Evolutionary conservation across 2,329 filamentous ascomycete species (phyloP).

Genomic region (Trichoderma guizhouense): DNA sequence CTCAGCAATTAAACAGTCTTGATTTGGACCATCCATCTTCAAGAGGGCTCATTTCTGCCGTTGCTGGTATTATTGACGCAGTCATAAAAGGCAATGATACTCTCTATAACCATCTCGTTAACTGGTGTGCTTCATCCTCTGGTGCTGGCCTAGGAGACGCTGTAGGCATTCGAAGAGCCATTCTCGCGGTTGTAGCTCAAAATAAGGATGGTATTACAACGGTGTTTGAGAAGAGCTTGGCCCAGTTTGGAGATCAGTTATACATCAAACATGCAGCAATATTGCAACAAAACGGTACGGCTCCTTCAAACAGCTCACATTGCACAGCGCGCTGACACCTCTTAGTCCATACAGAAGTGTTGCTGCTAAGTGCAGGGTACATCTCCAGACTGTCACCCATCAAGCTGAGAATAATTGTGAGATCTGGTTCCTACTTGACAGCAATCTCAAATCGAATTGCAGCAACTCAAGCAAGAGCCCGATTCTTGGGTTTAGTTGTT

Average conservation of each 20-base stretch:
- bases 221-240: slow-evolving; percentile 65
- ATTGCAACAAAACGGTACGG: slow-evolving; percentile 80
- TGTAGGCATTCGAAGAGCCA: slow-evolving; percentile 64
- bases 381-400: slow-evolving; percentile 63
- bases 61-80: slow-evolving; percentile 53
- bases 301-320: no score
- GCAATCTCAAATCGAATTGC: slow-evolving; percentile 82
- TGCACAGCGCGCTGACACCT: slow-evolving; percentile 23
- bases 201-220: slow-evolving; percentile 49
- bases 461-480: slow-evolving; percentile 68
- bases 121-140: slow-evolving; percentile 63
- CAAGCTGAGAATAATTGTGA: slow-evolving; percentile 65
- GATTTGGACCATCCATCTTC: slow-evolving; percentile 31
- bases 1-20: slow-evolving; percentile 41
- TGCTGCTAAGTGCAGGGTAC: slow-evolving; percentile 76
- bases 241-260: slow-evolving; percentile 77
- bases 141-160: slow-evolving; percentile 63
- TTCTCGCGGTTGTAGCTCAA: slow-evolving; percentile 55
- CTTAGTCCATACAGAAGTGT: slow-evolving; percentile 71
- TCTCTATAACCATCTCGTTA: slow-evolving; percentile 53
- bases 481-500: slow-evolving; percentile 84
- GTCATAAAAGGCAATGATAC: slow-evolving; percentile 47
- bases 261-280: slow-evolving; percentile 82
- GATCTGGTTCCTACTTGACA: slow-evolving; percentile 70
- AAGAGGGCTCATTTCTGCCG: slow-evolving; percentile 50